Conservation (phyloP, 495 filamentous ascomycete genomes). For the Cairneyella variabilis region DNA sequence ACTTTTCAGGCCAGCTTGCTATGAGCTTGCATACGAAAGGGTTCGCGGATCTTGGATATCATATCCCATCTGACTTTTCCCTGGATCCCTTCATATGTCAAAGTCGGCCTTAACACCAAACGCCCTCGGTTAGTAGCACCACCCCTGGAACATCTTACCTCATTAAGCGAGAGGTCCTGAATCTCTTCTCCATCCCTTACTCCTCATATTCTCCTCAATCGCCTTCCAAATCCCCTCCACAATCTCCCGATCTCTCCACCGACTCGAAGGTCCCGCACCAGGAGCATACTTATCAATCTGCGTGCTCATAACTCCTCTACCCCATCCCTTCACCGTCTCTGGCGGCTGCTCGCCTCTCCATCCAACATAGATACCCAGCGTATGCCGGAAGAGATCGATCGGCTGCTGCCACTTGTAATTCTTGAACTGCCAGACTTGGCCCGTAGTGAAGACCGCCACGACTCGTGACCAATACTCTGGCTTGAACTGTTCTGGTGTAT, state of each 20-base stretch:
- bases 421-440: slow-evolving; percentile 98
- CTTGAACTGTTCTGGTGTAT: slow-evolving; percentile 89
- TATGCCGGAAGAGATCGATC: slow-evolving; percentile 82
- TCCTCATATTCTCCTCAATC: slow-evolving; percentile 85
- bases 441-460: slow-evolving; percentile 96
- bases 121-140: no score
- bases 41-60: no score
- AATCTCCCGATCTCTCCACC: slow-evolving; percentile 90
- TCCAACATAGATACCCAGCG: slow-evolving; percentile 83
- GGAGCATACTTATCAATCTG: slow-evolving; percentile 73
- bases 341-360: slow-evolving; percentile 85
- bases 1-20: no score
- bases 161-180: slow-evolving; percentile 46
- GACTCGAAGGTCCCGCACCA: slow-evolving; percentile 45
- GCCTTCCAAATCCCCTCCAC: slow-evolving; percentile 90
- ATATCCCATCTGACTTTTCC: no score
- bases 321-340: slow-evolving; percentile 73
- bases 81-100: no score
- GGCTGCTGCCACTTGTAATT: slow-evolving; percentile 94
- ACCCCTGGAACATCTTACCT: no score
- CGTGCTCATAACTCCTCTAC: slow-evolving; percentile 71
- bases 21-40: no score
- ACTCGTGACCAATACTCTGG: slow-evolving; percentile 97
- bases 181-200: slow-evolving; percentile 76
- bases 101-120: no score